phyloP scores from a whole-genome alignment of 805 yeast species.

The Maudiozyma barnettii region DNA sequence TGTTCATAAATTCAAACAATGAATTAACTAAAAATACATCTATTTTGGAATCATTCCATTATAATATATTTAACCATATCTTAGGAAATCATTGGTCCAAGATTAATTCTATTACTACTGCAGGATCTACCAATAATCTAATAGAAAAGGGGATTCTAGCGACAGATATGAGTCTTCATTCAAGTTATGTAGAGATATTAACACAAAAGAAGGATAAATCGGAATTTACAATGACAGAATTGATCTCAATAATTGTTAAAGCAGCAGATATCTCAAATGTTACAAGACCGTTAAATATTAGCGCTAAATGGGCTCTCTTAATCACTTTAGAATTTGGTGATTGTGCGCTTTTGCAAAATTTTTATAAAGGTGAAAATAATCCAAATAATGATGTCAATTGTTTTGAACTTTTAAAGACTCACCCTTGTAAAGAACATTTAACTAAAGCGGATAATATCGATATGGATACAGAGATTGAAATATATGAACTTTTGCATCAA shows the following conservation, averaged over 20 bases:
- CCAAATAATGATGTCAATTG: not conserved
- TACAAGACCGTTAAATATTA: slow-evolving; percentile 63
- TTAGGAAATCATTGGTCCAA: slow-evolving; percentile 45
- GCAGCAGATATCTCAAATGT: slow-evolving; percentile 96
- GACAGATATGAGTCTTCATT: slow-evolving; percentile 92
- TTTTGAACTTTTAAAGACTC: not conserved
- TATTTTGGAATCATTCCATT: slow-evolving; percentile 77
- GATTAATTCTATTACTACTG: slow-evolving; percentile 12
- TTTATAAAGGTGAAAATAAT: not conserved
- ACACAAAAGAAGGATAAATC: slow-evolving; percentile 11
- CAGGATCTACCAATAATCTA: slow-evolving; percentile 6
- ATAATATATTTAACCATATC: slow-evolving; percentile 48
- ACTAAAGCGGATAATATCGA: slow-evolving; percentile 3
- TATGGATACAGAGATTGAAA: slow-evolving; percentile 6
- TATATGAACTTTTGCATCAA: slow-evolving; percentile 3
- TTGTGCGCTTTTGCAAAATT: slow-evolving; percentile 42
- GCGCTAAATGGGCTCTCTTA: slow-evolving; percentile 82
- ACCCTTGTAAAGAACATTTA: not conserved
- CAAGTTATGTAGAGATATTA: slow-evolving; percentile 53
- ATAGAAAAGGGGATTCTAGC: slow-evolving; percentile 42
- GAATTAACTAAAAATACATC: slow-evolving; percentile 52
- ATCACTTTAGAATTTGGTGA: slow-evolving; percentile 70
- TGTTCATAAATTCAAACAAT: slow-evolving; percentile 54
- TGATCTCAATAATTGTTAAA: slow-evolving; percentile 67
- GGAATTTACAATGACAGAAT: slow-evolving; percentile 27